These are phyloP conservation scores for Hymenotorrendiella dingleyae DNA, from an alignment of 2,329 filamentous ascomycete genomes.

Conservation along the genomic window DNA sequence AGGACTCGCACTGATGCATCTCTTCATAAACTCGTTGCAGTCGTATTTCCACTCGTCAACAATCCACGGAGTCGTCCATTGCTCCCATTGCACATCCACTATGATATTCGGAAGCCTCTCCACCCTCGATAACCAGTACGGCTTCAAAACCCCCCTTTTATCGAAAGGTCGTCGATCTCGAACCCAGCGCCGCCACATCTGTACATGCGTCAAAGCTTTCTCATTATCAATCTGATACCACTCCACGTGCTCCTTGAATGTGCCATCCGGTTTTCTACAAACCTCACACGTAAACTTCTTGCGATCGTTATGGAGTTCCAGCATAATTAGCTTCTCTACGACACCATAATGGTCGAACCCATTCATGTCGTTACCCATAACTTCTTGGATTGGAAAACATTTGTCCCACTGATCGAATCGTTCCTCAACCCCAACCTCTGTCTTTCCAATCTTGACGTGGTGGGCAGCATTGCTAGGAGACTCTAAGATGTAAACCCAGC, in stretches of 20 bases:
- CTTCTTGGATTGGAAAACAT: slow-evolving; percentile 6
- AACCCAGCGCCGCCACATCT: slow-evolving; percentile 15
- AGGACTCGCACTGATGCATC: too few relatives aligned
- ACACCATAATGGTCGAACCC: slow-evolving; percentile 10
- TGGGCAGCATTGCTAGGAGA: slow-evolving; percentile 1
- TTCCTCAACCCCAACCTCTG: slow-evolving; percentile 1
- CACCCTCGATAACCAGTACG: slow-evolving; percentile 17
- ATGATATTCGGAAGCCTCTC: slow-evolving; percentile 5
- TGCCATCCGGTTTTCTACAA: background rate
- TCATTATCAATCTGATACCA: slow-evolving; percentile 13
- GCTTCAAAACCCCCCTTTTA: slow-evolving; percentile 6
- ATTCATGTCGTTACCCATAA: slow-evolving; percentile 3
- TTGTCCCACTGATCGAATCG: slow-evolving; percentile 8
- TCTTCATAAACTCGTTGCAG: too few relatives aligned
- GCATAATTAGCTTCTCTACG: slow-evolving; percentile 10
- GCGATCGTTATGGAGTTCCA: slow-evolving; percentile 12
- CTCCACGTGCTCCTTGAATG: slow-evolving; percentile 7
- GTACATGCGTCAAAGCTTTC: slow-evolving; percentile 7
- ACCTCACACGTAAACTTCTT: slow-evolving; percentile 6
- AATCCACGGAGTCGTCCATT: too few relatives aligned
- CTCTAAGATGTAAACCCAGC: slow-evolving; percentile 10
- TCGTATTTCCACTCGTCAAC: too few relatives aligned
- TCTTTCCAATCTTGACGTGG: slow-evolving; percentile 13
- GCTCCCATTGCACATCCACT: slow-evolving; percentile 12
- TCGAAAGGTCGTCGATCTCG: slow-evolving; percentile 10